Percentiles rank a stretch among this genome's conserved stretches.
Conservation (phyloP, 345 rosid genomes). For the Jatropha curcas region DNA sequence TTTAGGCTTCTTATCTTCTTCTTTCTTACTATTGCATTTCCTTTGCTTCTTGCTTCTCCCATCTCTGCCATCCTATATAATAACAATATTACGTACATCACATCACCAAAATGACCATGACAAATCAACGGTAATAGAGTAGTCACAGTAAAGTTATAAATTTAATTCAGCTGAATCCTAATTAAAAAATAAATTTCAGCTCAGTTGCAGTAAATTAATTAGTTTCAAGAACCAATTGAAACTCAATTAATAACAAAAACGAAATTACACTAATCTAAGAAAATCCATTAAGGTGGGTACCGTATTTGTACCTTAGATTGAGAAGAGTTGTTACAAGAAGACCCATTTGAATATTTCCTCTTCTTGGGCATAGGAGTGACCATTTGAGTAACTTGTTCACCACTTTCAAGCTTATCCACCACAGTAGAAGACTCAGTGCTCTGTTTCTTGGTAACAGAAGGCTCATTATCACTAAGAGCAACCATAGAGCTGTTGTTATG, state of each 20-base stretch:
- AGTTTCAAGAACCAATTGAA: neutral
- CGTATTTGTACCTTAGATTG: conserved; percentile 53
- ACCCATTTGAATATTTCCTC: conserved; percentile 36
- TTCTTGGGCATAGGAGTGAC: conserved; percentile 29
- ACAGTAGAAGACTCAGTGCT: conserved; percentile 40
- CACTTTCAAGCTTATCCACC: conserved; percentile 44
- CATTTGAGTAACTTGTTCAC: conserved; percentile 52
- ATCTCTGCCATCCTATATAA: conserved; percentile 39
- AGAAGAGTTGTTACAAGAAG: conserved; percentile 31
- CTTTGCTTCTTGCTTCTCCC: conserved; percentile 53
- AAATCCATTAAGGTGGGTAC: too few species aligned
- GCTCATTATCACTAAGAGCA: conserved; percentile 34
- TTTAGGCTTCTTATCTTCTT: conserved; percentile 29
- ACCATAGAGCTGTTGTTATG: conserved; percentile 19
- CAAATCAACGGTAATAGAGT: conserved; percentile 2
- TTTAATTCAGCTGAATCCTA: too few species aligned
- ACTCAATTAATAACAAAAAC: too few species aligned
- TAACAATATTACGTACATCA: neutral
- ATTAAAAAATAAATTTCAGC: too few species aligned
- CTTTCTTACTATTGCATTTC: conserved; percentile 33
- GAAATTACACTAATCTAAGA: too few species aligned
- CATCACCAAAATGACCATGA: neutral
- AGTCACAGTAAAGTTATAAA: too few species aligned
- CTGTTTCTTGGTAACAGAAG: conserved; percentile 43
- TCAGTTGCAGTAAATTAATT: too few species aligned